Evolutionary conservation across 2,329 filamentous ascomycete species (phyloP).

Genomic region (Bipolaris sorokiniana): DNA sequence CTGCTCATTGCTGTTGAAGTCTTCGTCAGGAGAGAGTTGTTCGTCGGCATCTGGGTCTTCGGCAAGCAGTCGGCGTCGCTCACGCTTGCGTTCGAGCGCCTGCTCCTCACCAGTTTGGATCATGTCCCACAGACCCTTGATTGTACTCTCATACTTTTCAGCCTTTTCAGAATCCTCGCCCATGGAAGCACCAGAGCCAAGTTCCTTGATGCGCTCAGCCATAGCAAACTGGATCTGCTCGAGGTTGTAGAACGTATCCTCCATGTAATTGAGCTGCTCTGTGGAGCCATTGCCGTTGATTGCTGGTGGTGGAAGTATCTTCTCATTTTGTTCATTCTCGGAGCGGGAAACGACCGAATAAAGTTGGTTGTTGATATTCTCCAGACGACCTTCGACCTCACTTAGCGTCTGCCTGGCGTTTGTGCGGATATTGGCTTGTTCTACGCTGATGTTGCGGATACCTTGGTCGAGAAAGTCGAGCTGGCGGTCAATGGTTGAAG

Average conservation of each 20-base stretch:
- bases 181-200: constrained; percentile 27
- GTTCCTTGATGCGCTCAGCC: constrained; percentile 37
- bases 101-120: constrained; percentile 53
- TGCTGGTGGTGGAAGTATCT: constrained; percentile 64
- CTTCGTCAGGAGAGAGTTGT: constrained; percentile 66
- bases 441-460: constrained; percentile 65
- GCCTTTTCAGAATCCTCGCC: constrained; percentile 36
- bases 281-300: constrained; percentile 64
- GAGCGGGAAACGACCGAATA: constrained; percentile 54
- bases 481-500: constrained; percentile 58
- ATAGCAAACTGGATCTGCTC: constrained; percentile 44
- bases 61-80: constrained; percentile 45
- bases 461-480: constrained; percentile 74
- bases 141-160: constrained; percentile 57
- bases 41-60: constrained; percentile 67
- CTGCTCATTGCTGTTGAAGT: constrained; percentile 59
- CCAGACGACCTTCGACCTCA: constrained; percentile 50
- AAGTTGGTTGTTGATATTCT: constrained; percentile 67
- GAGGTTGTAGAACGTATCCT: constrained; percentile 62
- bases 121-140: constrained; percentile 61
- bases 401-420: constrained; percentile 37
- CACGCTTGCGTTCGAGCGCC: constrained; percentile 47
- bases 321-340: constrained; percentile 59
- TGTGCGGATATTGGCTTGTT: constrained; percentile 53
- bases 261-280: constrained; percentile 72